phyloP scores from a whole-genome alignment of 2,329 filamentous ascomycete genomes.

The Paraconiothyrium sp. region DNA sequence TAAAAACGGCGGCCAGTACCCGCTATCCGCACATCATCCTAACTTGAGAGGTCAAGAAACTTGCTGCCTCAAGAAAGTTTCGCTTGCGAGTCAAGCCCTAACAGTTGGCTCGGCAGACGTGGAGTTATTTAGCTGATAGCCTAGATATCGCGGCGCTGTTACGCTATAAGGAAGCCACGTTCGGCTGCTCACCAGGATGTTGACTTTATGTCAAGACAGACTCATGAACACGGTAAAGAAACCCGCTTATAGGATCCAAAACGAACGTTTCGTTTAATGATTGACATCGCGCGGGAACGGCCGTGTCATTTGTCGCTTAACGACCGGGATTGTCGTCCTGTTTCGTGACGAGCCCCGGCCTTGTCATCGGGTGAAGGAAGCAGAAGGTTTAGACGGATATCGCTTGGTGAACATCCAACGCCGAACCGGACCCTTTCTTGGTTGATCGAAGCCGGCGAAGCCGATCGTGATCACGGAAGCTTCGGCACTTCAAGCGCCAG shows the following conservation, averaged over 20 bases:
- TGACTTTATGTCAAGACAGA: neutral
- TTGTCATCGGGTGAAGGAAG: slow-evolving; percentile 4
- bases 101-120: neutral
- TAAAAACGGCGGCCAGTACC: slow-evolving; percentile 6
- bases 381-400: slow-evolving; percentile 9
- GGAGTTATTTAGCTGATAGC: slow-evolving; percentile 5
- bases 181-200: neutral
- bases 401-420: neutral
- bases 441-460: neutral
- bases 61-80: slow-evolving; percentile 2
- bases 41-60: neutral
- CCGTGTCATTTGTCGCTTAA: slow-evolving; percentile 6
- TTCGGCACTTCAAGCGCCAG: slow-evolving; percentile 4
- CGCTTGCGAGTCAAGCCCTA: slow-evolving; percentile 12
- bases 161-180: neutral
- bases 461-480: neutral
- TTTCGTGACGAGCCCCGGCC: neutral
- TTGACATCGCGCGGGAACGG: slow-evolving; percentile 6
- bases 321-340: neutral
- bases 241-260: neutral
- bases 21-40: slow-evolving; percentile 6
- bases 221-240: neutral
- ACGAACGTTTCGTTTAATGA: slow-evolving; percentile 4
- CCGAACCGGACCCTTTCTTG: neutral
- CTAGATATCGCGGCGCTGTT: slow-evolving; percentile 2